phyloP scores from a whole-genome alignment of 768 basidiomycete genomes.

The Rhizopogon vesiculosus region DNA sequence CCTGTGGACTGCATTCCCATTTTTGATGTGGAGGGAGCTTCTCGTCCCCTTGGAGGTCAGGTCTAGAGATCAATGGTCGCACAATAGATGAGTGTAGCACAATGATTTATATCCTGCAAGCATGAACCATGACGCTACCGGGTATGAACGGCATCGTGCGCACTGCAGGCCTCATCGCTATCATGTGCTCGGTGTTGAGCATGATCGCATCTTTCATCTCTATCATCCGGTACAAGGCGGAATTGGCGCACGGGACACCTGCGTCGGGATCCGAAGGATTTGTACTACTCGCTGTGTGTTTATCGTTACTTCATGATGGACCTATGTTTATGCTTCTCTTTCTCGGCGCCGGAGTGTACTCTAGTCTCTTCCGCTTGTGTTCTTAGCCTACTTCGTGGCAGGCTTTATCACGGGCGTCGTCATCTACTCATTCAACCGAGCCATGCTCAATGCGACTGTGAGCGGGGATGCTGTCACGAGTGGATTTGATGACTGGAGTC shows the following conservation, averaged over 20 bases:
- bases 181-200: slow-evolving; percentile 63
- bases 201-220: slow-evolving; percentile 67
- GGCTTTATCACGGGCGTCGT: slow-evolving; percentile 64
- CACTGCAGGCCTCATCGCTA: slow-evolving; percentile 61
- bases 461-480: slow-evolving; percentile 26
- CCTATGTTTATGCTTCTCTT: background rate
- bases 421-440: slow-evolving; percentile 59
- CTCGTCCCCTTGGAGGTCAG: too few relatives aligned
- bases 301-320: slow-evolving; percentile 5
- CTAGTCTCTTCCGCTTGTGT: slow-evolving; percentile 69
- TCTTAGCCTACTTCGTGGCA: slow-evolving; percentile 65
- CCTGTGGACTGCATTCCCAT: too few relatives aligned
- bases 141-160: slow-evolving; percentile 62
- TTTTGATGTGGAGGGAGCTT: too few relatives aligned
- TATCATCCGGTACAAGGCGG: slow-evolving; percentile 65
- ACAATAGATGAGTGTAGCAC: too few relatives aligned
- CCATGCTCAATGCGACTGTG: slow-evolving; percentile 33
- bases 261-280: slow-evolving; percentile 49
- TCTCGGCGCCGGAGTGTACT: slow-evolving; percentile 48
- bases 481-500: slow-evolving; percentile 55
- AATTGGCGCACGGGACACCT: slow-evolving; percentile 48
- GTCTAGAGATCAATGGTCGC: too few relatives aligned
- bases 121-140: slow-evolving; percentile 54
- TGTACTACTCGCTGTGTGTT: slow-evolving; percentile 45
- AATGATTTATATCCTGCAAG: too few relatives aligned